A percentile compares a stretch with the other conserved stretches of the same genome.
Conservation (phyloP, 2,329 filamentous ascomycete genomes). For the Leptographium procerum region DNA sequence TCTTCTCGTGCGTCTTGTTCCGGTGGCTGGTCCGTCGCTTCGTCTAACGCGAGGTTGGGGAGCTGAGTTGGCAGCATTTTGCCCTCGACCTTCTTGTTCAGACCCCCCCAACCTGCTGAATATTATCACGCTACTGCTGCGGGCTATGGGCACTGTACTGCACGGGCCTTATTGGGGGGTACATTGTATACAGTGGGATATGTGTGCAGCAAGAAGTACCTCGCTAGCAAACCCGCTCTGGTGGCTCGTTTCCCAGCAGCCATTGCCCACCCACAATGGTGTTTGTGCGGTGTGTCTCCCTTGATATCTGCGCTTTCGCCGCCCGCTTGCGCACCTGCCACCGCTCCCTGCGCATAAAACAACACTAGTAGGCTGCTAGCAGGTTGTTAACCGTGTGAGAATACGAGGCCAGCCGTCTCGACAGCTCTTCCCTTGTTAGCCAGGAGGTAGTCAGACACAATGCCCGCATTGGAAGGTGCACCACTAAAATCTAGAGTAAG, state of each 20-base stretch:
- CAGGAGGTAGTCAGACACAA: no score
- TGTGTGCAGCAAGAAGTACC: background rate
- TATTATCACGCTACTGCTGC: background rate
- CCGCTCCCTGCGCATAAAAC: background rate
- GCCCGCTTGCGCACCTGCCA: background rate
- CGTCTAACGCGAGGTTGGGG: background rate
- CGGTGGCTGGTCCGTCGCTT: background rate
- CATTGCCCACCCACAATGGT: background rate
- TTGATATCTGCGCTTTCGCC: background rate
- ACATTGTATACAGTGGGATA: background rate
- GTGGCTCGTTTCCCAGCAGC: background rate
- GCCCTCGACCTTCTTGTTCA: background rate
- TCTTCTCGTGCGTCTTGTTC: background rate
- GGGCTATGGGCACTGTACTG: background rate
- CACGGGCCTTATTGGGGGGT: background rate
- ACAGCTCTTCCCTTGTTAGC: background rate
- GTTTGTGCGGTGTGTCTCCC: background rate
- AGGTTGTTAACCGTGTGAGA: background rate
- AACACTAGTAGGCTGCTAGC: background rate
- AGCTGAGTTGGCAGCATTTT: background rate
- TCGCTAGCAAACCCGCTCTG: background rate
- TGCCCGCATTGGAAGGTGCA: no score
- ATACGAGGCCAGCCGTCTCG: background rate
- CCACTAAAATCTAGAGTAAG: background rate
- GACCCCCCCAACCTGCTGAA: background rate